Base-by-base conservation (phyloP, 176 grass and related monocot species). In the Oryza brachyantha region DNA sequence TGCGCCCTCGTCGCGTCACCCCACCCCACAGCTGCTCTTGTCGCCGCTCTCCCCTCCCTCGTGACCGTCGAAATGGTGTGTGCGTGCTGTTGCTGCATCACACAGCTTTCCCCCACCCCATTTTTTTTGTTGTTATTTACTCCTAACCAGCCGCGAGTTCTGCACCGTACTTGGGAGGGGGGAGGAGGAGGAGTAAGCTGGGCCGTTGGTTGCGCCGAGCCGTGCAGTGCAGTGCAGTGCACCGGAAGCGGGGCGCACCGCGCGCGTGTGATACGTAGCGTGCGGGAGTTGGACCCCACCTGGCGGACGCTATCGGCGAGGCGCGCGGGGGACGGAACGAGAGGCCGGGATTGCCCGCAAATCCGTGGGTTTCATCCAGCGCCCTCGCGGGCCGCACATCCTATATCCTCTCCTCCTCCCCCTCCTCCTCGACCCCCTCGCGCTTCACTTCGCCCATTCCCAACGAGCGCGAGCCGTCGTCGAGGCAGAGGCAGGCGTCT, bases 261-360 rank as follows among this genome's bases (percentile, higher is more conserved):
- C 10, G 40, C 0, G 40, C 10, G 42, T 5, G 14, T 17, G 48
- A 21, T 21, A 3, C 48, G 48, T 52, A 7, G 22, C 65, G 0
- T n/a, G n/a, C n/a, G 25, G 38, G 4, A 8, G 1, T 3, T 13
- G 29, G 42, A 1, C 3, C 14, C 66, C 21, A 0, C 31, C 54
- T 13, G 68, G 52, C 81, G 28, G 76, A 54, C 24, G 73, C 28
- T 43, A 17, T 17, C 59, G 32, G 35, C 1, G 74, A 22, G 74
- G 4, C 13, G 4, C 29, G 1, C 52, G 42, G 5, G 4, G 27
- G 2, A 1, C 8, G 27, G 36, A 26, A 83, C 72, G 90, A 79
- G 93, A 92, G 93, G 93, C 76, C 73, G 84, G 79, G 79, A 92
- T 92, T 78, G 74, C 71, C 35, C 75, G 26, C 65, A 76, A 72